Conservation (phyloP, 148 eudicot species). For the Diospyros kaki region DNA sequence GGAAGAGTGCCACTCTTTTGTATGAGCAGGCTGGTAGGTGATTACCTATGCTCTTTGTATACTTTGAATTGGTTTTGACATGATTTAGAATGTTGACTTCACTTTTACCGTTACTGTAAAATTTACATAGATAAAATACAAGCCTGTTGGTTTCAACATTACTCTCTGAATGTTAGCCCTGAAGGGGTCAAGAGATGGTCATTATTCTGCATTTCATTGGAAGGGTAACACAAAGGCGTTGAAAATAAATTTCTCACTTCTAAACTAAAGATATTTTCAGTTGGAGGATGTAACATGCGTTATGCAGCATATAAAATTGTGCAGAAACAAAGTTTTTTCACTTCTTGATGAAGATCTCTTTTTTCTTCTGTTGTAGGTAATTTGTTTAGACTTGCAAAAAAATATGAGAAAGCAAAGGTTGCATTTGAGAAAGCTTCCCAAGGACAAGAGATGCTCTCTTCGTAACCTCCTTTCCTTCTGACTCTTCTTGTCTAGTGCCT, state of each 20-base stretch:
- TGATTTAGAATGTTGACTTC: neutral
- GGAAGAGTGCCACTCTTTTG: conserved; percentile 62
- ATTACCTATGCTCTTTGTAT: neutral
- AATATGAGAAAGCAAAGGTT: conserved; percentile 65
- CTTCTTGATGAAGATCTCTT: neutral
- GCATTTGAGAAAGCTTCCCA: conserved; percentile 90
- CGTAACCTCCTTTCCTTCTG: conserved; percentile 35
- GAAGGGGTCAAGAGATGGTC: neutral
- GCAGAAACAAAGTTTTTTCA: neutral
- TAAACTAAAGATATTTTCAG: neutral
- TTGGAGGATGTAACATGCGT: neutral
- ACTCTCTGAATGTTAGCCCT: neutral
- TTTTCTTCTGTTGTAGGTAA: conserved; percentile 31
- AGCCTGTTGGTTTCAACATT: neutral
- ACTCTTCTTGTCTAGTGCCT: neutral
- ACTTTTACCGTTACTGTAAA: neutral
- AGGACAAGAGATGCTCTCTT: conserved; percentile 86
- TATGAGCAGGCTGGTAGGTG: conserved; percentile 84
- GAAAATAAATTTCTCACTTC: neutral
- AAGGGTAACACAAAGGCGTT: neutral
- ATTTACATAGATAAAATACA: neutral
- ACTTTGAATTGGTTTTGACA: neutral
- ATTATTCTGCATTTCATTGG: neutral
- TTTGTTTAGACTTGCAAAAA: conserved; percentile 65
- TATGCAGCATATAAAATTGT: neutral